Conservation (phyloP, 768 basidiomycete species). For the Boletellus emodensis region DNA sequence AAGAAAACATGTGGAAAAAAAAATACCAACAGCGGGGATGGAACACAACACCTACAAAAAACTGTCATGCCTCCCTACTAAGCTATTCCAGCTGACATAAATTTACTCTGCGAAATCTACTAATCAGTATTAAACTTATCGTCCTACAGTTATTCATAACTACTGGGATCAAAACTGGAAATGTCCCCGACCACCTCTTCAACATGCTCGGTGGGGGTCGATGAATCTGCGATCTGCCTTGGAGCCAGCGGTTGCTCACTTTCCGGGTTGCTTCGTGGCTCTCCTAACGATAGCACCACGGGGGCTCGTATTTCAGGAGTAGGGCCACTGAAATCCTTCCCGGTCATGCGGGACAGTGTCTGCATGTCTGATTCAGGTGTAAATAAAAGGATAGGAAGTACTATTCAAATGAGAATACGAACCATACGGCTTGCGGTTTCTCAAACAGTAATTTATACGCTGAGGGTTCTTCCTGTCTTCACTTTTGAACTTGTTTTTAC, state of each 20-base stretch:
- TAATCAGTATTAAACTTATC: background rate
- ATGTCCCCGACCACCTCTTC: slow-evolving; percentile 32
- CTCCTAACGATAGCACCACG: slow-evolving; percentile 32
- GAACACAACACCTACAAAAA: slow-evolving; percentile 55
- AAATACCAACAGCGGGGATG: slow-evolving; percentile 51
- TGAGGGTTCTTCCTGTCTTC: slow-evolving; percentile 80
- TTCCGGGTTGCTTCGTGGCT: slow-evolving; percentile 11
- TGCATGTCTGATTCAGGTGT: slow-evolving; percentile 52
- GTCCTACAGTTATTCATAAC: slow-evolving; percentile 6
- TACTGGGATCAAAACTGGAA: slow-evolving; percentile 20
- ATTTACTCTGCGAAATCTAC: background rate
- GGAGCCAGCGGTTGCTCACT: background rate
- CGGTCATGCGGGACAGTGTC: slow-evolving; percentile 74
- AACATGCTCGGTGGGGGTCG: slow-evolving; percentile 29
- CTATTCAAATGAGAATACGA: slow-evolving; percentile 20
- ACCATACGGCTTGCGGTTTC: slow-evolving; percentile 76
- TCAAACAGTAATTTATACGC: slow-evolving; percentile 73
- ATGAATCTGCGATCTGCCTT: slow-evolving; percentile 26
- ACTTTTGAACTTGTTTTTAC: slow-evolving; percentile 89
- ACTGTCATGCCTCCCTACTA: slow-evolving; percentile 50
- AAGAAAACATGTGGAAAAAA: slow-evolving; percentile 9
- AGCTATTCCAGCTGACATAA: slow-evolving; percentile 53
- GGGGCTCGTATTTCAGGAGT: slow-evolving; percentile 60
- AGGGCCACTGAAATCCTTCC: slow-evolving; percentile 82
- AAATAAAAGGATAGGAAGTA: background rate